Evolutionary conservation across 768 basidiomycete genomes (phyloP), one percentile per base, ranked within the genome.

Genomic region (Psilocybe tampanensis): DNA sequence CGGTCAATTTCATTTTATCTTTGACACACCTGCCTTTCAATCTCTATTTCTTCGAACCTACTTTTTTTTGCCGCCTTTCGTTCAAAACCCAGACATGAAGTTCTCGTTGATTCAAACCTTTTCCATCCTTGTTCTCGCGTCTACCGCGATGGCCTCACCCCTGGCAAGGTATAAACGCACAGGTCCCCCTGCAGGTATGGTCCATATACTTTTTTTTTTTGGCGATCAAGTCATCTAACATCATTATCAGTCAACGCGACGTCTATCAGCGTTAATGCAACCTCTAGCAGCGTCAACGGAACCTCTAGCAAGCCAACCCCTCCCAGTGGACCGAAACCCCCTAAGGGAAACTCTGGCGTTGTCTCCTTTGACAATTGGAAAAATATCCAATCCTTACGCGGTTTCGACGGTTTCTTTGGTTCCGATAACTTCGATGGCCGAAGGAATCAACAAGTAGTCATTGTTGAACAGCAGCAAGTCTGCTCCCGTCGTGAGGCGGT

Each of bases 391-490:
- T 76, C 72, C 17, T 52, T 77, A 58, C 58, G 48, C 58, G 63
- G 65, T 60, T 80, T 82, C 63, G 80, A 80, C 58, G 72, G 74
- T 68, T 80, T 80, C 69, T 76, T 76, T 55, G 79, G 80, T 13
- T 45, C 64, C 23, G 70, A 70, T 52, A 76, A 80, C 70, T 81
- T 79, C 59, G 70, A 70, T 77, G 51, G 69, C 72, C 15, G 66
- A 74, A 43, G 66, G 71, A 55, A 58, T 44, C 23, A 29, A 32
- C 17, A 53, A 21, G 17, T 53, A 8, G 44, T 53, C 21, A 19
- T 53, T 12, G 52, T 48, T 11, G 26, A 48, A 33, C 17, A 53
- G 26, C 22, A 53, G n/a, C 52, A 44, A 21, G 52, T 53, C 24
- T 53, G 52, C 42, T 29, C 23, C 9, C 23, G 32, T 15, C 52